These are phyloP conservation scores for Fusarium sarcochroum DNA, from an alignment of 2,329 filamentous ascomycete genomes.

Conservation along the genomic window DNA sequence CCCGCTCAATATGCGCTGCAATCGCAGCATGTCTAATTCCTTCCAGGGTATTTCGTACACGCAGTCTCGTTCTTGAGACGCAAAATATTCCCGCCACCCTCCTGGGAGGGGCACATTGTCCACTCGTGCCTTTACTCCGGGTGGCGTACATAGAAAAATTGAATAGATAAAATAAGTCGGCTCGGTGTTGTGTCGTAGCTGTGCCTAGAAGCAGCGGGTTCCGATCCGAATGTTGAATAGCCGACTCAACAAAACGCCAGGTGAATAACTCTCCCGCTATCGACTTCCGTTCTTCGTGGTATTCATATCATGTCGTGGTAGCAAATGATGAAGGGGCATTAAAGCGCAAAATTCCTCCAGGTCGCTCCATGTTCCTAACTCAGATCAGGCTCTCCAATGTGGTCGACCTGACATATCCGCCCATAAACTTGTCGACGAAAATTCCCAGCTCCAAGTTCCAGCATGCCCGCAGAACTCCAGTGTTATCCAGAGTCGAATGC, in stretches of 20 bases:
- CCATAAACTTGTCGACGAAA: conserved; percentile 45
- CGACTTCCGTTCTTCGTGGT: conserved; percentile 49
- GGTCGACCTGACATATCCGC: conserved; percentile 32
- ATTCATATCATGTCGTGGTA: conserved; percentile 48
- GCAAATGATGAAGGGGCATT: conserved; percentile 38
- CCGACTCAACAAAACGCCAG: conserved; percentile 46
- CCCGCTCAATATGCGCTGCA: conserved; percentile 47
- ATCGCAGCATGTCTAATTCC: conserved; percentile 49
- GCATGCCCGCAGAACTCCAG: conserved; percentile 38
- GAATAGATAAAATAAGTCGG: conserved; percentile 27
- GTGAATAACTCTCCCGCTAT: conserved; percentile 32
- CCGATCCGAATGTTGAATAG: conserved; percentile 33
- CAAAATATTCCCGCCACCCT: conserved; percentile 38
- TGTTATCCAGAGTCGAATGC: conserved; percentile 54
- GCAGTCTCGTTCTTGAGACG: conserved; percentile 48
- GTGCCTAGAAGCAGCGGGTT: conserved; percentile 25
- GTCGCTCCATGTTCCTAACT: conserved; percentile 6
- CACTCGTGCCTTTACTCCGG: conserved; percentile 7
- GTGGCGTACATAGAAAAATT: conserved; percentile 33
- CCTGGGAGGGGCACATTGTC: conserved; percentile 18
- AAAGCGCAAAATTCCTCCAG: conserved; percentile 34
- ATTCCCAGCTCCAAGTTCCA: conserved; percentile 35
- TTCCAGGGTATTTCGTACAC: conserved; percentile 51
- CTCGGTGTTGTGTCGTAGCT: conserved; percentile 28
- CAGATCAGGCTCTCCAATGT: conserved; percentile 31